phyloP scores from a whole-genome alignment of 2,329 filamentous ascomycete genomes.

The Aspergillus unguis region DNA sequence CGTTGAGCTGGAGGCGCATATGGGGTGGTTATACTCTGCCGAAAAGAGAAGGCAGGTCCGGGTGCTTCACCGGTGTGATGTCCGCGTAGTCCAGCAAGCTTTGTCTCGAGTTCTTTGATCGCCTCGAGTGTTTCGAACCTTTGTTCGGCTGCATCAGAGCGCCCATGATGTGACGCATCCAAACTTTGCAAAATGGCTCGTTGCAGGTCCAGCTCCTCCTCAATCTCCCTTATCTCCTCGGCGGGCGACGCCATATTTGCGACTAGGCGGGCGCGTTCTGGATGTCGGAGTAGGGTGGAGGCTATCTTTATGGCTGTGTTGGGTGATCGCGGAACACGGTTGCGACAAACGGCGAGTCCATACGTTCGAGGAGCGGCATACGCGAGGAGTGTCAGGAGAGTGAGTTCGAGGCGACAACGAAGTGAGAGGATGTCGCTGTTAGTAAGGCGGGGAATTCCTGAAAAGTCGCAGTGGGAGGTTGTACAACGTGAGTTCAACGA shows the following conservation, averaged over 20 bases:
- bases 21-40: background rate
- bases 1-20: conserved; percentile 9
- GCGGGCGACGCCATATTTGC: conserved; percentile 14
- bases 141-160: conserved; percentile 24
- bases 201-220: conserved; percentile 33
- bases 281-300: background rate
- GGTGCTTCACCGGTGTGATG: conserved; percentile 2
- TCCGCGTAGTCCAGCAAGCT: conserved; percentile 24
- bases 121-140: conserved; percentile 25
- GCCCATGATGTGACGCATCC: conserved; percentile 21
- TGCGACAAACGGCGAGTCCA: background rate
- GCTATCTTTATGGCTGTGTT: background rate
- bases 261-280: background rate
- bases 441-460: background rate
- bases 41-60: conserved; percentile 1
- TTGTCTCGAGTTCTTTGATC: conserved; percentile 24
- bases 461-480: background rate
- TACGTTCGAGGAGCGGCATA: background rate
- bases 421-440: background rate
- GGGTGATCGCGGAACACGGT: background rate
- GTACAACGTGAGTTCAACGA: conserved; percentile 1
- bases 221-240: conserved; percentile 22
- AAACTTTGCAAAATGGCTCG: conserved; percentile 31
- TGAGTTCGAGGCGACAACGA: background rate
- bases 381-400: background rate